Percentiles rank a stretch among this genome's conserved stretches.
phyloP scores from a whole-genome alignment of 208 protist species.

The Naegleria fowleri region DNA sequence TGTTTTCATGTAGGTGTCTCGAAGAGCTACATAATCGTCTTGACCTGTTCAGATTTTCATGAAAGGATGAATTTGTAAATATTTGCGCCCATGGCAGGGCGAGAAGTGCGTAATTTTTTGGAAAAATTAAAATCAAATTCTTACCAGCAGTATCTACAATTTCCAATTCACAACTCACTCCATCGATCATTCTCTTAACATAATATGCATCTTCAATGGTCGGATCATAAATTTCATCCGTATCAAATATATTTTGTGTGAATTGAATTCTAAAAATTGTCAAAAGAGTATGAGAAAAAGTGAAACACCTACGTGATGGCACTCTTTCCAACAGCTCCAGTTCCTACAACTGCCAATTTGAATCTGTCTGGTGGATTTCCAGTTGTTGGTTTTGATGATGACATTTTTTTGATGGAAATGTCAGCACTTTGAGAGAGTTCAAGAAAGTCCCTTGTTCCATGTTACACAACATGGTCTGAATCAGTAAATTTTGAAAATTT shows the following conservation, averaged over 20 bases:
- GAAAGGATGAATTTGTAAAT: no score
- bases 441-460: no score
- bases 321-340: not conserved
- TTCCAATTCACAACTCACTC: slow-evolving; percentile 52
- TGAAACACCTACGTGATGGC: not conserved
- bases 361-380: not conserved
- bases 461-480: no score
- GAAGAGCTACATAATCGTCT: not conserved
- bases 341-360: not conserved
- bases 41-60: not conserved
- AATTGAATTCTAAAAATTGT: not conserved
- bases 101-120: no score
- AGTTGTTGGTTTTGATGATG: no score
- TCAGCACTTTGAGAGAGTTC: no score
- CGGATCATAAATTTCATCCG: not conserved
- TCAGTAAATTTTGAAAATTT: no score
- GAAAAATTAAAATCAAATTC: not conserved
- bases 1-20: not conserved
- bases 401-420: no score
- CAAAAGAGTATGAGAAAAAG: no score
- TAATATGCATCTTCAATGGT: not conserved
- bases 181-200: slow-evolving; percentile 53
- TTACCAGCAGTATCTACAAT: slow-evolving; percentile 70
- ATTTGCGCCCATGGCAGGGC: no score
- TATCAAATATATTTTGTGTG: not conserved